Percentiles rank a stretch among this genome's conserved stretches.
phyloP scores from a whole-genome alignment of 1,284 basidiomycete species.

The Ustilago lituana region DNA sequence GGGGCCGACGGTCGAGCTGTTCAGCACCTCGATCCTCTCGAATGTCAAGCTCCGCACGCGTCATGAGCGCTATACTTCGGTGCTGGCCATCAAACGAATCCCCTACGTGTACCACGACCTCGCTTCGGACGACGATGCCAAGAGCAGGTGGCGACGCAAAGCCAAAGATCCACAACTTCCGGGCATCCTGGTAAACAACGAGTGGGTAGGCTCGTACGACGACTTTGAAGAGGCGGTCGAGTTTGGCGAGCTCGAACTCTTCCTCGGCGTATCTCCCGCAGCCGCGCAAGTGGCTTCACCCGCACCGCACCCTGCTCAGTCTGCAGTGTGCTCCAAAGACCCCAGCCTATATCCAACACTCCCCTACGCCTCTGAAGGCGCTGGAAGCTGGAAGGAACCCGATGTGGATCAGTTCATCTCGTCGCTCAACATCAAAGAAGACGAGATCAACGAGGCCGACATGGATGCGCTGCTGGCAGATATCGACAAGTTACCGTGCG shows the following conservation, averaged over 20 bases:
- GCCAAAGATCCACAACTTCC: conserved; percentile 61
- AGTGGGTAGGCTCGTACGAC: conserved; percentile 65
- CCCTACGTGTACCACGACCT: conserved; percentile 65
- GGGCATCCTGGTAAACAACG: conserved; percentile 64
- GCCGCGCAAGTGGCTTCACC: conserved; percentile 4
- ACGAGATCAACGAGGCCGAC: conserved; percentile 54
- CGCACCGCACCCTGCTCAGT: conserved; percentile 42
- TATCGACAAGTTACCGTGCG: conserved; percentile 21
- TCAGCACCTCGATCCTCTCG: conserved; percentile 65
- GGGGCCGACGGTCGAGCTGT: conserved; percentile 61
- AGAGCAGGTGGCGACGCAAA: conserved; percentile 64
- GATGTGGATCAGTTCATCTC: conserved; percentile 59
- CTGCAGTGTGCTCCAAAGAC: conserved; percentile 45
- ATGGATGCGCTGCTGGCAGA: conserved; percentile 46
- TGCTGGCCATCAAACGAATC: conserved; percentile 62
- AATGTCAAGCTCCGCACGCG: conserved; percentile 62
- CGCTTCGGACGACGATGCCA: conserved; percentile 64
- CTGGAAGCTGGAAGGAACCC: conserved; percentile 44
- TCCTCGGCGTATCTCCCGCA: conserved; percentile 48
- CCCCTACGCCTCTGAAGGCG: conserved; percentile 50
- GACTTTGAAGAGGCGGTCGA: conserved; percentile 67
- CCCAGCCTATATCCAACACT: conserved; percentile 43
- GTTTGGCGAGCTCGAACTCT: conserved; percentile 63
- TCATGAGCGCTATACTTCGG: conserved; percentile 63
- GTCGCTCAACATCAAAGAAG: conserved; percentile 53